A percentile compares a stretch with the other conserved stretches of the same genome.
These are phyloP conservation scores for Pleurotus platypus DNA, from an alignment of 768 basidiomycete genomes.

Conservation along the genomic window DNA sequence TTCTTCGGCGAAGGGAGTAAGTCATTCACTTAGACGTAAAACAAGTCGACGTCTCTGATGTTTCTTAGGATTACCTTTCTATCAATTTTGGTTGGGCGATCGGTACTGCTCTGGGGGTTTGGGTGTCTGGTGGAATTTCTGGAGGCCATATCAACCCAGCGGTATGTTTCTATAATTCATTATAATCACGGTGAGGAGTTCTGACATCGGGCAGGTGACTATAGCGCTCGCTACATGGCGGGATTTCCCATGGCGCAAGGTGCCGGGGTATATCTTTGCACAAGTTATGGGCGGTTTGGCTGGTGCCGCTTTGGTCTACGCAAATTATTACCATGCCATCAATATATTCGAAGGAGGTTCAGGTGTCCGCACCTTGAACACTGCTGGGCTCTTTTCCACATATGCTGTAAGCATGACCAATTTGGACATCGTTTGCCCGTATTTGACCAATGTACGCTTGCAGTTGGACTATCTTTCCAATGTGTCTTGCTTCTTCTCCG, in stretches of 20 bases:
- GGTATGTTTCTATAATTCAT: conserved; percentile 27
- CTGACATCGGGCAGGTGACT: conserved; percentile 36
- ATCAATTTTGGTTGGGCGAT: conserved; percentile 55
- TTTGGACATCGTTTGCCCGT: background rate
- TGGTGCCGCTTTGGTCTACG: conserved; percentile 58
- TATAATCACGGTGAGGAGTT: background rate
- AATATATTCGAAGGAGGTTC: conserved; percentile 57
- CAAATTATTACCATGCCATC: conserved; percentile 66
- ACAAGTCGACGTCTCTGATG: conserved; percentile 3
- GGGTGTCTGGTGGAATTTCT: conserved; percentile 63
- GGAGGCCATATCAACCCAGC: conserved; percentile 78
- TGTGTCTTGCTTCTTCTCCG: conserved; percentile 36
- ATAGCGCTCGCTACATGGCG: conserved; percentile 48
- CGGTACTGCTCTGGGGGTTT: conserved; percentile 64
- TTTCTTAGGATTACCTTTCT: conserved; percentile 40
- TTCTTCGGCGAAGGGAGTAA: conserved; percentile 51
- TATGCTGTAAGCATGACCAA: conserved; percentile 44
- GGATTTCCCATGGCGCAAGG: conserved; percentile 57
- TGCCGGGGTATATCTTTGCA: conserved; percentile 50
- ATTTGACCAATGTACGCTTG: background rate
- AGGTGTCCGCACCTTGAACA: conserved; percentile 51
- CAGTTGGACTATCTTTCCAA: conserved; percentile 38
- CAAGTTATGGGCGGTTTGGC: conserved; percentile 60
- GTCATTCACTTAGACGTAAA: conserved; percentile 17
- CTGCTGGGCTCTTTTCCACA: conserved; percentile 57